Conservation (phyloP, 2,329 filamentous ascomycete genomes). For the Trichocomaceae sp. region DNA sequence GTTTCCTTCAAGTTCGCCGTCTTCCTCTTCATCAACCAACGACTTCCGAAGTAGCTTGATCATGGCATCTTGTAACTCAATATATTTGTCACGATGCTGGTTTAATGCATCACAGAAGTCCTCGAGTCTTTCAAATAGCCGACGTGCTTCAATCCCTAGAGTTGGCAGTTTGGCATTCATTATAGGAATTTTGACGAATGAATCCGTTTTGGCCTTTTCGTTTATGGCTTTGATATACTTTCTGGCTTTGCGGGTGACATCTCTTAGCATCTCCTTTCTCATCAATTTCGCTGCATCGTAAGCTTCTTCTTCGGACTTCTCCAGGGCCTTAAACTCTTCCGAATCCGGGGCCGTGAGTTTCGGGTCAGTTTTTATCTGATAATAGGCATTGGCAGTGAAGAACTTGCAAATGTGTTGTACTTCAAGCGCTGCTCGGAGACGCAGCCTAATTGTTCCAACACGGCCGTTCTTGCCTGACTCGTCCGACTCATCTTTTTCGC, state of each 20-base stretch:
- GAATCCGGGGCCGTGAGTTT: slow-evolving; percentile 60
- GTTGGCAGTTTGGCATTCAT: slow-evolving; percentile 48
- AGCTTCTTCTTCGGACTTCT: slow-evolving; percentile 61
- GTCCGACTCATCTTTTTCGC: slow-evolving; percentile 30
- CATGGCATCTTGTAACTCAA: slow-evolving; percentile 68
- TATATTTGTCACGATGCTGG: slow-evolving; percentile 62
- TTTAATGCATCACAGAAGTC: slow-evolving; percentile 61
- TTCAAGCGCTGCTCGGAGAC: slow-evolving; percentile 67
- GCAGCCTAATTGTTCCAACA: slow-evolving; percentile 55
- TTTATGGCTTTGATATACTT: slow-evolving; percentile 58
- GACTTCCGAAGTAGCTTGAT: slow-evolving; percentile 65
- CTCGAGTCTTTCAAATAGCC: slow-evolving; percentile 60
- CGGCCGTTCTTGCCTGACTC: slow-evolving; percentile 40
- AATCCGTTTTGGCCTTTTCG: slow-evolving; percentile 46
- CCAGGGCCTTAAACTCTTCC: slow-evolving; percentile 58
- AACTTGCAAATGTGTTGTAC: slow-evolving; percentile 76
- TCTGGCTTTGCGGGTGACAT: slow-evolving; percentile 53
- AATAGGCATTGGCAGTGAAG: slow-evolving; percentile 76
- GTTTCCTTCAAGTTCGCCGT: slow-evolving; percentile 72
- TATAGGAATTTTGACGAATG: slow-evolving; percentile 58
- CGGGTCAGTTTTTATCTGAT: slow-evolving; percentile 69
- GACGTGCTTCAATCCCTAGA: slow-evolving; percentile 66
- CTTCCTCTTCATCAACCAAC: slow-evolving; percentile 74
- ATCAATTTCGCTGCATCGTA: slow-evolving; percentile 75
- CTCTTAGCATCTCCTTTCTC: slow-evolving; percentile 67